Evolutionary conservation across 2,329 filamentous ascomycete genomes (phyloP).

Genomic region (Alternaria rosae): DNA sequence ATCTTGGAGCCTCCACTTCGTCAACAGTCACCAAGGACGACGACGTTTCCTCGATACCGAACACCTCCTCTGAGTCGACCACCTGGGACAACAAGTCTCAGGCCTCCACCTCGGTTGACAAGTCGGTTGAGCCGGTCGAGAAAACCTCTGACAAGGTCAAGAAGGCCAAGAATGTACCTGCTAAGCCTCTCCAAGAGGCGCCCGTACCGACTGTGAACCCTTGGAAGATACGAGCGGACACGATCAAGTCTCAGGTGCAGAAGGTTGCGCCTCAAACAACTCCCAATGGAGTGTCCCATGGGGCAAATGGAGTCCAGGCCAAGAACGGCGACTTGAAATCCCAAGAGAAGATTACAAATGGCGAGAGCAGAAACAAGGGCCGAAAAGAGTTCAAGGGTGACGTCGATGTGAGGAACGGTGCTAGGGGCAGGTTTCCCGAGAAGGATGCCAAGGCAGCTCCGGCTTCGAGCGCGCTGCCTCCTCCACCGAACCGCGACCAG

Average conservation of each 20-base stretch:
- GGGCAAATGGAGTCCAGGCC: constrained; percentile 12
- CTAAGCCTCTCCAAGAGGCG: constrained; percentile 76
- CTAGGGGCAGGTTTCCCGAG: constrained; percentile 37
- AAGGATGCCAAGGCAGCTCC: constrained; percentile 35
- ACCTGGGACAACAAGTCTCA: constrained; percentile 73
- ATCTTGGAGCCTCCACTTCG: constrained; percentile 61
- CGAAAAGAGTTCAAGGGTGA: constrained; percentile 40
- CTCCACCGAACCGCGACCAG: constrained; percentile 77
- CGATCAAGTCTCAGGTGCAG: constrained; percentile 61
- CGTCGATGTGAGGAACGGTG: constrained; percentile 35
- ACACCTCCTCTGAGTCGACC: constrained; percentile 69
- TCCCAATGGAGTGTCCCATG: constrained; percentile 29
- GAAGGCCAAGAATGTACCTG: constrained; percentile 50
- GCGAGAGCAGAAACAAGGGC: constrained; percentile 29
- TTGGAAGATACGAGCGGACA: constrained; percentile 82
- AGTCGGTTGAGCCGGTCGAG: constrained; percentile 59
- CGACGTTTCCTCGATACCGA: constrained; percentile 67
- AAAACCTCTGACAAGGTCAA: constrained; percentile 64
- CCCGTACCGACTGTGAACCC: constrained; percentile 84
- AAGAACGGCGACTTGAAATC: constrained; percentile 36
- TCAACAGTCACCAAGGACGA: constrained; percentile 65
- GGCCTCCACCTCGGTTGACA: constrained; percentile 70
- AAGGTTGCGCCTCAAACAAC: constrained; percentile 53
- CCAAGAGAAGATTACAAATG: constrained; percentile 29
- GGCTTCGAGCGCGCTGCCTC: constrained; percentile 44